Evolutionary conservation across 345 rosid species (phyloP), one percentile per base, ranked within the genome.

Genomic region (Heritiera fomes): DNA sequence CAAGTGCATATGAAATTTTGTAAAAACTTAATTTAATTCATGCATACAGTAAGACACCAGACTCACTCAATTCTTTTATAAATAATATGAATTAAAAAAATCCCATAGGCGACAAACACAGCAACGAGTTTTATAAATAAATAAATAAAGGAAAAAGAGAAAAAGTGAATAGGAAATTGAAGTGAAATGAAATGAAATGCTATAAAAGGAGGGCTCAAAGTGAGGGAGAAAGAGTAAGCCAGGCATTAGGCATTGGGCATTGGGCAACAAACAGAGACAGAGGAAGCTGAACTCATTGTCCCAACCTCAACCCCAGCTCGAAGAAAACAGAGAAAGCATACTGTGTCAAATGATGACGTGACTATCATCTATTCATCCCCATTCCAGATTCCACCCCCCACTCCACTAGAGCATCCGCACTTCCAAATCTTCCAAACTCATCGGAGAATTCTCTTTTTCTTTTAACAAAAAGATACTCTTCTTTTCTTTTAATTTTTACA

Each of bases 311-410:
- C 52, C 20, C 38, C 28, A 23, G 28, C 28, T 34, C 38, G 14
- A 65, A 53, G 6, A 40, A 14, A 66, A 66, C 41, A 34, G 15
- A 23, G 28, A 53, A 62, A 23, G 32, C 45, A 20, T 80, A 80
- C 81, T 78, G 58, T 75, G 86, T 85, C 87, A 83, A 84, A 79
- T 61, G 80, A 77, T 87, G 86, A 85, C 84, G 85, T 76, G 66
- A 82, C 80, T 79, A 40, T 65, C 74, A 60, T 72, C 84, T 17
- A 59, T 72, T 60, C 77, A 43, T 56, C 72, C 20, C 38, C 73
- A 71, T 58, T 73, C 61, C 77, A 17, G 46, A 58, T 28, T 46
- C 50, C 13, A 8, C 73, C 38, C 18, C 6, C 55, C 46, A 20
- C 38, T 58, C 32, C 73, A 45, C 50, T 45, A 18, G 67, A 59